Base-by-base conservation (phyloP, 129 eudicot genomes). In the Daucus carota region DNA sequence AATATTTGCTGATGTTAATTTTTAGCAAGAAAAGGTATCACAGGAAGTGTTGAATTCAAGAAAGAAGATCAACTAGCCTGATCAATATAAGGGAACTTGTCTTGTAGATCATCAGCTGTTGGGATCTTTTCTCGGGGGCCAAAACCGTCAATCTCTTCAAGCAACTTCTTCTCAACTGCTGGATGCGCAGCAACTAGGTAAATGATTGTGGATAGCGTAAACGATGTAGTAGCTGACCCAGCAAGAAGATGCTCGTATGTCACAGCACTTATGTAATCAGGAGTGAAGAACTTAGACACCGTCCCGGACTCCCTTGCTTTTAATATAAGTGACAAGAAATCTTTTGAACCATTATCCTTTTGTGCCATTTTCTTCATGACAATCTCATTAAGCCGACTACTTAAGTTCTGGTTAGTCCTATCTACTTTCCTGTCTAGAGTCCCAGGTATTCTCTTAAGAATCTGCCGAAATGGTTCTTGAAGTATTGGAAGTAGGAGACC, bases 211-310 rank as follows among this genome's bases (percentile, higher is more conserved):
- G 97, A 95, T 14, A 91, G 72, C 13, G 99, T 95, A 72, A 95
- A 95, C 0, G 99, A 82, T 8, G 99, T 95, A 1, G 99, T 91
- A 17, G 97, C 92, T 44, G 99, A 91, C 48, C 99, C 99, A 71
- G 97, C 99, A 62, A 95, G 79, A 16, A 95, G 85, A 43, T 95
- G 99, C 79, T 95, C 99, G 63, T 95, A 95, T 34, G 99, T 81
- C 0, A 95, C 86, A 40, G 96, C 91, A 81, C 92, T 91, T 6
- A 95, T 60, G 60, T 95, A 91, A 66, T 91, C 99, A 0, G 89
- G 76, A 0, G 96, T 86, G 86, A 95, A 95, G 47, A 89, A 71
- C 42, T 82, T 83, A 2, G 97, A 74, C 73, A 65, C 79, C 8
- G 76, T 73, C 66, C 87, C 92, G 6, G 92, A 80, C 72, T 91